Evolutionary conservation across 345 rosid genomes (phyloP).

Genomic region (Arabis hirsuta): DNA sequence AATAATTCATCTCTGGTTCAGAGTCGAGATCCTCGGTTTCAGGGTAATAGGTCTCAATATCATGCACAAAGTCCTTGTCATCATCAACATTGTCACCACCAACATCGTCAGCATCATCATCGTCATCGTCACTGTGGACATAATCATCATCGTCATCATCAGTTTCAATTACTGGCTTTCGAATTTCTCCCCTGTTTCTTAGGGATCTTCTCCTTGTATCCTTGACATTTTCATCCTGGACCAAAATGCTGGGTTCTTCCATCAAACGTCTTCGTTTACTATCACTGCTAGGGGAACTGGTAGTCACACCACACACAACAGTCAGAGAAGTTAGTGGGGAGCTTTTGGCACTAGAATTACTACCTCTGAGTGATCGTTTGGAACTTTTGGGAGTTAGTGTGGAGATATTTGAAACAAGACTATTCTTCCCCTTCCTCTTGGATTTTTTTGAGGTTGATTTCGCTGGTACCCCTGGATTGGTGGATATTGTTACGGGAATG

Average conservation of each 20-base stretch:
- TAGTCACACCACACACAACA: slow-evolving; percentile 48
- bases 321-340: slow-evolving; percentile 17
- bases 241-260: slow-evolving; percentile 48
- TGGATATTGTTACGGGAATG: slow-evolving; percentile 39
- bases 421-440: slow-evolving; percentile 39
- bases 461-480: slow-evolving; percentile 33
- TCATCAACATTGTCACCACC: slow-evolving; percentile 25
- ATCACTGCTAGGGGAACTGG: slow-evolving; percentile 73
- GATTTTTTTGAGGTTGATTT: slow-evolving; percentile 36
- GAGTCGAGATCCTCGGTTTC: slow-evolving; percentile 35
- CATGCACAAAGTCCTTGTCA: slow-evolving; percentile 33
- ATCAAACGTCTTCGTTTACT: slow-evolving; percentile 82
- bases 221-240: slow-evolving; percentile 41
- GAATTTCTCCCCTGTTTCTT: slow-evolving; percentile 43
- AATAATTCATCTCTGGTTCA: slow-evolving; percentile 28
- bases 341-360: slow-evolving; percentile 16
- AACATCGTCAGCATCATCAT: slow-evolving; percentile 26
- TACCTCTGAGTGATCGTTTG: slow-evolving; percentile 20
- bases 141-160: slow-evolving; percentile 43
- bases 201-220: slow-evolving; percentile 49
- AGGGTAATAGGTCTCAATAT: slow-evolving; percentile 35
- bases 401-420: slow-evolving; percentile 29
- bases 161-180: slow-evolving; percentile 42
- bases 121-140: slow-evolving; percentile 35
- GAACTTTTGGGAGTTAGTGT: slow-evolving; percentile 39